Conservation (phyloP, 441 rosid species). For the Gossypium schwendimanii region DNA sequence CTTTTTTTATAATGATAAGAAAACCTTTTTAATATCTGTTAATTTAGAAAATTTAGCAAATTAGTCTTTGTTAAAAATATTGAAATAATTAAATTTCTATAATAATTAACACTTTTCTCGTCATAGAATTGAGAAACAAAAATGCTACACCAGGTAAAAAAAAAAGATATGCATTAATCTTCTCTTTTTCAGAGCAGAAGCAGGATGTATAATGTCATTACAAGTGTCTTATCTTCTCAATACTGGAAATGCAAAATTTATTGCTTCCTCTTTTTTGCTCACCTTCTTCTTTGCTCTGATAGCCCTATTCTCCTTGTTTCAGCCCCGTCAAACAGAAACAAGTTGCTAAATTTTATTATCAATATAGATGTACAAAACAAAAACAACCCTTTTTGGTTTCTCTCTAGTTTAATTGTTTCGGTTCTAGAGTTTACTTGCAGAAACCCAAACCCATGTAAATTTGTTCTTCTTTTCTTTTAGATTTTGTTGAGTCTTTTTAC, state of each 20-base stretch:
- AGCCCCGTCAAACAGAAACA: not conserved
- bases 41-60: too few species aligned
- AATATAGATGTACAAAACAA: not conserved
- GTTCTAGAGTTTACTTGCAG: slow-evolving; percentile 13
- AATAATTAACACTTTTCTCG: too few species aligned
- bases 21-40: too few species aligned
- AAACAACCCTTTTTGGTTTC: slow-evolving; percentile 6
- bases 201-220: slow-evolving; percentile 36
- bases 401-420: slow-evolving; percentile 16
- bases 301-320: slow-evolving; percentile 21
- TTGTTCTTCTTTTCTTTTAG: too few species aligned
- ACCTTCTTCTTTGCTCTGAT: slow-evolving; percentile 10
- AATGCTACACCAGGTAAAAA: too few species aligned
- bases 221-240: slow-evolving; percentile 31
- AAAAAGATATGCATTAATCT: not conserved
- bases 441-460: not conserved
- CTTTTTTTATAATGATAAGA: too few species aligned
- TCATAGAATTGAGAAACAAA: too few species aligned
- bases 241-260: slow-evolving; percentile 18
- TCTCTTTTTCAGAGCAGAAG: slow-evolving; percentile 26
- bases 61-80: too few species aligned
- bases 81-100: too few species aligned
- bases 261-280: slow-evolving; percentile 23
- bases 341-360: not conserved
- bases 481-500: too few species aligned